Percentiles rank a stretch among this genome's conserved stretches.
Conservation (phyloP, 148 eudicot species). For the Hydrangea macrophylla region DNA sequence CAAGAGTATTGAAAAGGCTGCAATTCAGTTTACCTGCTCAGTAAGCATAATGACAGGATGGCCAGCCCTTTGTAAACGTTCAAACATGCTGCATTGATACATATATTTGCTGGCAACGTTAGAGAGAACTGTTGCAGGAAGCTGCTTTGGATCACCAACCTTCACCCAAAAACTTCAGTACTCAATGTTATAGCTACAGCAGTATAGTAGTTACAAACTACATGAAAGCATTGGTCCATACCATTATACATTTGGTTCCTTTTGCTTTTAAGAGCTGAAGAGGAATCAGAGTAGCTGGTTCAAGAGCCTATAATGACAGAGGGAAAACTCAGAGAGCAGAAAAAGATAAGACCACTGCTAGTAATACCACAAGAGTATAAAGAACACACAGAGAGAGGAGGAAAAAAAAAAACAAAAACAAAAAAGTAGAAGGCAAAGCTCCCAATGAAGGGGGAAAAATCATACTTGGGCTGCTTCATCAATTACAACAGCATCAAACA, state of each 20-base stretch:
- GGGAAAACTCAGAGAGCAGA: conserved; percentile 3
- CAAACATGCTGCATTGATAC: conserved; percentile 99
- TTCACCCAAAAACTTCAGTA: conserved; percentile 26
- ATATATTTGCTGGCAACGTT: conserved; percentile 86
- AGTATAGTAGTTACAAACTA: background rate
- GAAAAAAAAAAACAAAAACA: too few species aligned
- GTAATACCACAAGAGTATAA: too few species aligned
- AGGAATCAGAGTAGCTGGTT: conserved; percentile 95
- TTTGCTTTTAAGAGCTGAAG: conserved; percentile 87
- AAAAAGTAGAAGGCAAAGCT: too few species aligned
- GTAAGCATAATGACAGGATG: conserved; percentile 93
- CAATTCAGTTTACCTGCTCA: conserved; percentile 61
- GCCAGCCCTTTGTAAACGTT: conserved; percentile 93
- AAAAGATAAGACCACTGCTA: conserved; percentile 1
- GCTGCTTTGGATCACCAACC: conserved; percentile 99
- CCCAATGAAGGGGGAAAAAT: conserved; percentile 10
- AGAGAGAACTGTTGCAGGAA: conserved; percentile 97
- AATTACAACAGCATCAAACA: conserved; percentile 95
- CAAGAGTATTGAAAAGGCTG: conserved; percentile 2
- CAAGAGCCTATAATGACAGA: conserved; percentile 65
- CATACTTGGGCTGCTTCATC: conserved; percentile 99
- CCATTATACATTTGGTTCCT: conserved; percentile 91
- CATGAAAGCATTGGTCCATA: conserved; percentile 24
- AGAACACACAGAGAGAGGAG: too few species aligned
- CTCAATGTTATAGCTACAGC: too few species aligned